phyloP scores from a whole-genome alignment of 1,139 yeast species.

The Arxiozyma bovina region DNA sequence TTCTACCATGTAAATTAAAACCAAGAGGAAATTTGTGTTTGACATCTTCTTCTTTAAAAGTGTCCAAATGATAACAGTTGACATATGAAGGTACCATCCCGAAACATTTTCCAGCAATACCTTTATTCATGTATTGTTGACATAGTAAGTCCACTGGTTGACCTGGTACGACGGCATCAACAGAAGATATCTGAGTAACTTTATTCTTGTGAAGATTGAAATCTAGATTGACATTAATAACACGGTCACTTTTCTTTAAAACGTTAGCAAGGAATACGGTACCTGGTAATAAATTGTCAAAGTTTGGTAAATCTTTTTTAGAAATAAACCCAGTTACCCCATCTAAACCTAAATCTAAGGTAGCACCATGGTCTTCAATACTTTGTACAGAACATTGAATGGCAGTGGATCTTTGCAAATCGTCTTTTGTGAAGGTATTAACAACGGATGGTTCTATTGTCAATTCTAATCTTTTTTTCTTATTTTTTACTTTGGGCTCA shows the following conservation, averaged over 20 bases:
- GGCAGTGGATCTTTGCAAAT: constrained; percentile 49
- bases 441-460: constrained; percentile 68
- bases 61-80: constrained; percentile 56
- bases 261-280: constrained; percentile 45
- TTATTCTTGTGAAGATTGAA: constrained; percentile 38
- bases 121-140: constrained; percentile 50
- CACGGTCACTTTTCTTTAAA: constrained; percentile 46
- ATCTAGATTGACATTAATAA: constrained; percentile 46
- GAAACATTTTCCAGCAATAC: constrained; percentile 54
- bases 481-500: constrained; percentile 33
- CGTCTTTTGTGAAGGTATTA: constrained; percentile 59
- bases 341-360: constrained; percentile 59
- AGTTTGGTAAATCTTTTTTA: constrained; percentile 45
- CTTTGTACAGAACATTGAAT: constrained; percentile 73
- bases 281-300: constrained; percentile 33
- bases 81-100: constrained; percentile 72
- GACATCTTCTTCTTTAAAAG: constrained; percentile 40
- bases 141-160: constrained; percentile 66
- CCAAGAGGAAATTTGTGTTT: constrained; percentile 61
- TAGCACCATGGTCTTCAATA: constrained; percentile 85
- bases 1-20: constrained; percentile 56
- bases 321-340: constrained; percentile 65
- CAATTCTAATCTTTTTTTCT: constrained; percentile 55
- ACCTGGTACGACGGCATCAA: constrained; percentile 82
- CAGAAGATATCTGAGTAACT: constrained; percentile 51